A percentile compares a stretch with the other conserved stretches of the same genome.
These are phyloP conservation scores for Tylopilus sp. DNA, from an alignment of 768 basidiomycete species.

Conservation along the genomic window DNA sequence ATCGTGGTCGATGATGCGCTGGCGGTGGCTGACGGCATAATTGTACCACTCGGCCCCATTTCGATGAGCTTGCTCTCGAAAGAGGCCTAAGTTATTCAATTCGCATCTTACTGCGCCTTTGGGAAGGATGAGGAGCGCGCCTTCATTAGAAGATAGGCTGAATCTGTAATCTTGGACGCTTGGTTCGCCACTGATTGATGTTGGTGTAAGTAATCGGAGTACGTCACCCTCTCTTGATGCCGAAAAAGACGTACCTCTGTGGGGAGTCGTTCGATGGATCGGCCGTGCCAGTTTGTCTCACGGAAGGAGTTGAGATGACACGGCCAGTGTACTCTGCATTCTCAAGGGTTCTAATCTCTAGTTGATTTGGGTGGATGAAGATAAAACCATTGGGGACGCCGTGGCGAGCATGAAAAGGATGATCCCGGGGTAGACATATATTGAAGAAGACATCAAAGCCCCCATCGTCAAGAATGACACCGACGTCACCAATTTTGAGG, in stretches of 20 bases:
- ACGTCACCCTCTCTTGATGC: not conserved
- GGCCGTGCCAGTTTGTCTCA: slow-evolving; percentile 4
- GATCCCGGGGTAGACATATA: slow-evolving; percentile 31
- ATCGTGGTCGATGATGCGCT: slow-evolving; percentile 16
- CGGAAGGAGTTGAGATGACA: slow-evolving; percentile 9
- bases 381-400: slow-evolving; percentile 27
- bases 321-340: slow-evolving; percentile 10
- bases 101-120: slow-evolving; percentile 23
- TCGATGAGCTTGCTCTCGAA: slow-evolving; percentile 18
- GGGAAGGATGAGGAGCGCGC: slow-evolving; percentile 12
- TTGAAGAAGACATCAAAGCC: slow-evolving; percentile 37
- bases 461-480: slow-evolving; percentile 21
- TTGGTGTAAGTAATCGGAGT: not conserved
- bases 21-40: slow-evolving; percentile 16
- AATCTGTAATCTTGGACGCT: slow-evolving; percentile 7
- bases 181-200: not conserved
- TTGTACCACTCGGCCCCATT: slow-evolving; percentile 28
- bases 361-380: slow-evolving; percentile 11
- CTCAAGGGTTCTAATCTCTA: slow-evolving; percentile 4
- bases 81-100: slow-evolving; percentile 16
- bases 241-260: not conserved
- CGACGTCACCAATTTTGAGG: slow-evolving; percentile 35
- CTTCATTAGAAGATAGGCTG: slow-evolving; percentile 18
- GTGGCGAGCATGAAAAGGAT: slow-evolving; percentile 14
- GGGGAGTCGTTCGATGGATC: not conserved